Conservation (phyloP, 768 basidiomycete genomes). For the Pleurotus eryngii region DNA sequence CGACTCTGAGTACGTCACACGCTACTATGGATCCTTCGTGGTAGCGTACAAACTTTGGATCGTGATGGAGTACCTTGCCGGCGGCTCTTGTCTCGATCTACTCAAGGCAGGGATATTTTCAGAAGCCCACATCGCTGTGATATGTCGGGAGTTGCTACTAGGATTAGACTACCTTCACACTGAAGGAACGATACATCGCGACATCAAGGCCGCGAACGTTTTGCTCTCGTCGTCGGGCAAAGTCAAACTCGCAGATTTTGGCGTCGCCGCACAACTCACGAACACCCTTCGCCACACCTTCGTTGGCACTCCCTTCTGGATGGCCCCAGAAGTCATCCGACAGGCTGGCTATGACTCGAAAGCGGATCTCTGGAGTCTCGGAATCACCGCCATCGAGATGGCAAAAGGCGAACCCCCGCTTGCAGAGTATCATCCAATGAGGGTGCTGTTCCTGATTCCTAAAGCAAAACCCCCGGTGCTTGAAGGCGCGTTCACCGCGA, state of each 20-base stretch:
- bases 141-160: constrained; percentile 87
- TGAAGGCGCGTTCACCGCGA: constrained; percentile 78
- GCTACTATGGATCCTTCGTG: constrained; percentile 96
- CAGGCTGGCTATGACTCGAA: constrained; percentile 95
- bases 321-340: constrained; percentile 98
- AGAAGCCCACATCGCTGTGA: constrained; percentile 92
- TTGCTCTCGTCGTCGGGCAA: constrained; percentile 86
- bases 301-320: constrained; percentile 97
- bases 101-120: constrained; percentile 89
- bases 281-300: constrained; percentile 94
- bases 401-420: constrained; percentile 96
- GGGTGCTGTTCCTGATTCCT: constrained; percentile 95
- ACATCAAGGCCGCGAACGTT: constrained; percentile 98
- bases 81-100: constrained; percentile 96
- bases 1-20: constrained; percentile 94
- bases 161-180: constrained; percentile 96
- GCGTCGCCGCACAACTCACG: constrained; percentile 95
- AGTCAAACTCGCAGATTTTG: constrained; percentile 98
- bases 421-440: constrained; percentile 98
- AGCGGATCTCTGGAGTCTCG: constrained; percentile 97
- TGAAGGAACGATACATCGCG: constrained; percentile 95
- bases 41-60: constrained; percentile 98
- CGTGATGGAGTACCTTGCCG: constrained; percentile 98
- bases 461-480: constrained; percentile 92
- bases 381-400: constrained; percentile 98